Evolutionary conservation across 1,284 basidiomycete species (phyloP), one percentile per base, ranked within the genome.

Genomic region (Microbotryum silenes-acaulis): DNA sequence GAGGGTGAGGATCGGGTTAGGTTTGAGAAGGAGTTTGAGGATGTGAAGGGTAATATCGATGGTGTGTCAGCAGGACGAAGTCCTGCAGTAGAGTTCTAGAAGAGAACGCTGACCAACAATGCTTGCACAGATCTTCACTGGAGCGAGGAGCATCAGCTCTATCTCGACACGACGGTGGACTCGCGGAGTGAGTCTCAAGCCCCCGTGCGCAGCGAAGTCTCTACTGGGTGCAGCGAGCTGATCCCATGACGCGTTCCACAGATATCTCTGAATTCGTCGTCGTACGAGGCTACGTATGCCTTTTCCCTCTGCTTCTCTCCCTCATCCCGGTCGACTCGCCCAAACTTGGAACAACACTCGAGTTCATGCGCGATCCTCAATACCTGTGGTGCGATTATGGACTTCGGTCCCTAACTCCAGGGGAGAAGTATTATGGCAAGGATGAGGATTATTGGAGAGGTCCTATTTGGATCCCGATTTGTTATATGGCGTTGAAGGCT

Each of bases 361-460:
- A 92, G 70, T 76, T 92, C 49, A 78, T 97, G 25, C 80, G 77
- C 31, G 87, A 91, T 72, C 87, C 88, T 0, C 77, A 85, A 31
- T 86, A 91, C 65, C 81, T 97, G 33, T 97, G 92, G 92, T 93
- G 90, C 4, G 81, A 83, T 1, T 91, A 86, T 74, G 92, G 92
- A 52, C 79, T 97, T 48, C 85, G 92, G 47, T 92, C 25, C 3
- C 25, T 25, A 2, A 4, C 25, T 89, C 69, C 81, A 42, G 83
- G 84, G 20, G 89, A 97, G 72, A 83, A 86, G n/a, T 81, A 87
- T 59, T 97, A 91, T 70, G 92, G 91, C 20, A 79, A 85, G 71
- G 92, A 87, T 56, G 93, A 97, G 74, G 89, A 96, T 76, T 97
- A 97, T 76, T 97, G 92, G 92, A 86, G 87, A 71, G 91, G 92